These are phyloP conservation scores for Eucalyptus grandis DNA, from an alignment of 345 rosid species.

Conservation along the genomic window DNA sequence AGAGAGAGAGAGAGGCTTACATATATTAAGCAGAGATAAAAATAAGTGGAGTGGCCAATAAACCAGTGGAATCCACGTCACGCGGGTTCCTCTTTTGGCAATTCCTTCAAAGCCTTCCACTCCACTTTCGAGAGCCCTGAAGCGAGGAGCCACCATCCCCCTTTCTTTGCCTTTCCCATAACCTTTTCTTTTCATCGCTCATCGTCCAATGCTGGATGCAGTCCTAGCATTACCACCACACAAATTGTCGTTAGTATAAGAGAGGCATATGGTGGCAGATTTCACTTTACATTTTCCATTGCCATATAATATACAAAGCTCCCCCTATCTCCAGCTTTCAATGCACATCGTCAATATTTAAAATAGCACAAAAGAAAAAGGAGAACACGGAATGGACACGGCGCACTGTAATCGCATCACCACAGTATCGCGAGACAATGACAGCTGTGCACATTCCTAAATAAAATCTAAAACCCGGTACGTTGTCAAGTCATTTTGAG, in stretches of 20 bases:
- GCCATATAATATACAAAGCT: constrained; percentile 5
- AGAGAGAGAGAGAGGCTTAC: neutral
- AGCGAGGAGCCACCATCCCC: neutral
- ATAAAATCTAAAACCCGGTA: neutral
- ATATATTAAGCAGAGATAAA: neutral
- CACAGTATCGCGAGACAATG: neutral
- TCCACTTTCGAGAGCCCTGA: neutral
- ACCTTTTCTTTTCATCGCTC: neutral
- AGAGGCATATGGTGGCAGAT: constrained; percentile 15
- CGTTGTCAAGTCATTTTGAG: neutral
- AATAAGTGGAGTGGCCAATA: neutral
- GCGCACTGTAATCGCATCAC: neutral
- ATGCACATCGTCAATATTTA: neutral
- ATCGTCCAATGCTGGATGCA: neutral
- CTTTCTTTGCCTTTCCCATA: neutral
- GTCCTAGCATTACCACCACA: neutral
- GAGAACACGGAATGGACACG: neutral
- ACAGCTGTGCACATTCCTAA: neutral
- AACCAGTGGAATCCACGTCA: constrained; percentile 2
- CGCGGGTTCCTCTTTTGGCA: neutral
- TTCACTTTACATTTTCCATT: constrained; percentile 17
- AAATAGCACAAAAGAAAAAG: neutral
- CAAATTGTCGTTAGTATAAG: neutral
- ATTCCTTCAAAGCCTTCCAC: neutral
- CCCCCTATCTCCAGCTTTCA: neutral